Evolutionary conservation across 2,329 filamentous ascomycete genomes (phyloP).

Genomic region (Fusarium sp.): DNA sequence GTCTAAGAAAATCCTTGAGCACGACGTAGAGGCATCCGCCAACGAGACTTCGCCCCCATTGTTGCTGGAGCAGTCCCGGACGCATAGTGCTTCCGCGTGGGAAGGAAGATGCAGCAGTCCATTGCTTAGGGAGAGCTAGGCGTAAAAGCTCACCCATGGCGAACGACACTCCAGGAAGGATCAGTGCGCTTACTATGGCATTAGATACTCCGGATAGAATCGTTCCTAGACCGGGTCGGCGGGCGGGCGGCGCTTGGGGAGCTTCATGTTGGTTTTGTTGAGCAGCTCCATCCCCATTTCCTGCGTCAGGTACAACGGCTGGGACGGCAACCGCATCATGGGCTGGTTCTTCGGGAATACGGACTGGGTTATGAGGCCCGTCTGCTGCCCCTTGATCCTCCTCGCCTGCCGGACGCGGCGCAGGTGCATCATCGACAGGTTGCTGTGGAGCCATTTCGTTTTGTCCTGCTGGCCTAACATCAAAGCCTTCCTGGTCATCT

Average conservation of each 20-base stretch:
- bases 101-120: slow-evolving; percentile 61
- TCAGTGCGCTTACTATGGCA: slow-evolving; percentile 65
- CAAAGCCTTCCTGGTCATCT: slow-evolving; percentile 53
- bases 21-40: slow-evolving; percentile 91
- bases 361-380: background rate
- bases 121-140: slow-evolving; percentile 72
- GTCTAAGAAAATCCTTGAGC: slow-evolving; percentile 72
- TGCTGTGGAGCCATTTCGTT: slow-evolving; percentile 18
- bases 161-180: slow-evolving; percentile 85
- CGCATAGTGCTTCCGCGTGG: slow-evolving; percentile 48
- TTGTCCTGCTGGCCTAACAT: slow-evolving; percentile 35
- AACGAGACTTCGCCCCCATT: slow-evolving; percentile 89
- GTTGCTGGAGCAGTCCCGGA: slow-evolving; percentile 78
- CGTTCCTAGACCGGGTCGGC: slow-evolving; percentile 48
- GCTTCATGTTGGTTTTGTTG: slow-evolving; percentile 45
- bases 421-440: slow-evolving; percentile 6
- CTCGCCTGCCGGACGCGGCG: background rate
- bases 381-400: background rate
- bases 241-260: slow-evolving; percentile 50
- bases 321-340: background rate
- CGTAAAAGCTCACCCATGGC: slow-evolving; percentile 81
- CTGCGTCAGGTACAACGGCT: background rate
- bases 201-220: slow-evolving; percentile 58
- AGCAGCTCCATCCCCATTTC: slow-evolving; percentile 1
- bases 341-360: background rate